A percentile compares a stretch with the other conserved stretches of the same genome.
These are phyloP conservation scores for Scheffersomyces lignosus DNA, from an alignment of 805 yeast genomes.

Conservation along the genomic window DNA sequence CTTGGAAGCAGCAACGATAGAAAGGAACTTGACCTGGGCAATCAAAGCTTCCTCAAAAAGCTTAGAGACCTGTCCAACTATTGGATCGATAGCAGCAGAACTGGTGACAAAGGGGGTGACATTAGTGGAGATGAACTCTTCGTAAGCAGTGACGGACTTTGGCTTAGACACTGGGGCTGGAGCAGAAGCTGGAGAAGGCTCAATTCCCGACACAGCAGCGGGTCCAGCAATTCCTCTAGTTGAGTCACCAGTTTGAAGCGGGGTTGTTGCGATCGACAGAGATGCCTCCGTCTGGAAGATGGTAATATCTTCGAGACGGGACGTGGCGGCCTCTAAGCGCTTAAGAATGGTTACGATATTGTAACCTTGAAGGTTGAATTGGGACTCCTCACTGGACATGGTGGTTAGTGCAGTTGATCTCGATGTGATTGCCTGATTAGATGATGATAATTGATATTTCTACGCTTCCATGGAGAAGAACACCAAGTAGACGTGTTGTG, in stretches of 20 bases:
- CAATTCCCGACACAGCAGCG: constrained; percentile 15
- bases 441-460: no score
- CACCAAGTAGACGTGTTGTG: no score
- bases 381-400: constrained; percentile 42
- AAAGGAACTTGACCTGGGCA: constrained; percentile 58
- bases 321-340: constrained; percentile 89
- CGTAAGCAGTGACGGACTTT: constrained; percentile 52
- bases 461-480: no score
- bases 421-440: no score
- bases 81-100: constrained; percentile 55
- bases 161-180: constrained; percentile 27
- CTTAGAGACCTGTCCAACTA: constrained; percentile 57
- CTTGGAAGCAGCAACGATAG: constrained; percentile 57
- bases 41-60: constrained; percentile 53
- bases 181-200: constrained; percentile 14
- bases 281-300: constrained; percentile 63
- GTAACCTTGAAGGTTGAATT: constrained; percentile 72
- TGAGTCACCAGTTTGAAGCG: constrained; percentile 2
- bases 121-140: constrained; percentile 48
- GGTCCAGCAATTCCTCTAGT: constrained; percentile 9
- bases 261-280: constrained; percentile 1
- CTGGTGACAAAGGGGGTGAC: constrained; percentile 60
- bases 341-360: constrained; percentile 72
- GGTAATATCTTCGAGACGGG: constrained; percentile 87
- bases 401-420: background rate